A percentile compares a stretch with the other conserved stretches of the same genome.
These are phyloP conservation scores for Amniculicola lignicola DNA, from an alignment of 495 filamentous ascomycete species.

Conservation along the genomic window DNA sequence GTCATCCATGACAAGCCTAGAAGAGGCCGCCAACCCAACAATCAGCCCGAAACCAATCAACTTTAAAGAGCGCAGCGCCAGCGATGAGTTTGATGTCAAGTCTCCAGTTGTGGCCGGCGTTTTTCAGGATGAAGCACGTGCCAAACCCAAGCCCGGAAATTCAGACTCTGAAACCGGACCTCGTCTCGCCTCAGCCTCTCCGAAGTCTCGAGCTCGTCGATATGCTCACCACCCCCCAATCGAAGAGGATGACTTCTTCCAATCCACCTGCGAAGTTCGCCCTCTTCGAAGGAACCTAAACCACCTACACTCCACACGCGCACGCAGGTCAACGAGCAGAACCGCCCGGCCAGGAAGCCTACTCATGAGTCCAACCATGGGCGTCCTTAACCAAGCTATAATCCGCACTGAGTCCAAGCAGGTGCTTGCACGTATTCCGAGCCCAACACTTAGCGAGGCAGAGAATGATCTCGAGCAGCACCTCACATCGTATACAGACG, in stretches of 20 bases:
- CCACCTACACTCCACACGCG: neutral
- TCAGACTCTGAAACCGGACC: slow-evolving; percentile 24
- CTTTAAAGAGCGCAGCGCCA: slow-evolving; percentile 18
- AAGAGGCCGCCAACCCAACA: neutral
- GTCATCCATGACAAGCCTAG: slow-evolving; percentile 25
- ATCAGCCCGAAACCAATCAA: slow-evolving; percentile 8
- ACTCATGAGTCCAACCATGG: slow-evolving; percentile 1
- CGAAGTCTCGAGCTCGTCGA: neutral
- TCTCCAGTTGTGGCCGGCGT: slow-evolving; percentile 21
- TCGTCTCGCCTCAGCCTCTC: neutral
- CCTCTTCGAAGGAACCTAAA: neutral
- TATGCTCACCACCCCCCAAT: slow-evolving; percentile 21
- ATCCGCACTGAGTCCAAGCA: slow-evolving; percentile 12
- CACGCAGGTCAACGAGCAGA: slow-evolving; percentile 3
- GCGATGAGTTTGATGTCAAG: slow-evolving; percentile 15
- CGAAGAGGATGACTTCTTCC: slow-evolving; percentile 15
- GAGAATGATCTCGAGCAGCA: slow-evolving; percentile 39
- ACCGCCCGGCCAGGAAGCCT: slow-evolving; percentile 2
- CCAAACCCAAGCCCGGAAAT: slow-evolving; percentile 6
- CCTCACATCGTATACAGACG: slow-evolving; percentile 31
- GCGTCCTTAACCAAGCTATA: slow-evolving; percentile 22
- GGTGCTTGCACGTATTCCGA: slow-evolving; percentile 20
- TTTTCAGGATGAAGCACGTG: slow-evolving; percentile 16
- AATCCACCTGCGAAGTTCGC: slow-evolving; percentile 11
- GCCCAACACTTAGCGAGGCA: slow-evolving; percentile 42